Evolutionary conservation across 169 alveolate genomes (phyloP).

Genomic region (Ichthyophthirius multifiliis): DNA sequence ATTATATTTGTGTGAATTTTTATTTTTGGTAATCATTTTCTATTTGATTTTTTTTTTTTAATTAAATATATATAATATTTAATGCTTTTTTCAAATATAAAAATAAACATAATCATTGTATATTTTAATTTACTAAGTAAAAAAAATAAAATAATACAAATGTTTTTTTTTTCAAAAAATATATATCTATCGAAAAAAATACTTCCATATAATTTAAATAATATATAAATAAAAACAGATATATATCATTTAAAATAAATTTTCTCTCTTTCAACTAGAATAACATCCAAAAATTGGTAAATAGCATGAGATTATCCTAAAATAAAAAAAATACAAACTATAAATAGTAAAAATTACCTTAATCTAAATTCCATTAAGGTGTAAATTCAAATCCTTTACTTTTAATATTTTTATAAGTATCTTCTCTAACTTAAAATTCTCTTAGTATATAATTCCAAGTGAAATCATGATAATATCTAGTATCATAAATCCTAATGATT

Average conservation of each 20-base stretch:
- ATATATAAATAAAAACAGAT: too few relatives aligned
- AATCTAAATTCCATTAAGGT: slow-evolving; percentile 78
- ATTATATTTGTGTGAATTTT: too few relatives aligned
- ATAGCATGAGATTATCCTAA: slow-evolving; percentile 3
- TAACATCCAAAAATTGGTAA: neutral
- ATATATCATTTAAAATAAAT: neutral
- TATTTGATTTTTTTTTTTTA: too few relatives aligned
- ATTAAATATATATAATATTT: too few relatives aligned
- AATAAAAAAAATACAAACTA: neutral
- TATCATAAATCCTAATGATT: slow-evolving; percentile 79
- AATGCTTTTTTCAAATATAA: too few relatives aligned
- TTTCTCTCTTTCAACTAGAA: neutral
- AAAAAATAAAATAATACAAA: too few relatives aligned
- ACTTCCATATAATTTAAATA: too few relatives aligned
- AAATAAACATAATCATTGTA: too few relatives aligned
- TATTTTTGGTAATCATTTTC: too few relatives aligned
- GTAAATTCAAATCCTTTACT: slow-evolving; percentile 71
- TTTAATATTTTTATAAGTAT: slow-evolving; percentile 70
- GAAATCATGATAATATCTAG: slow-evolving; percentile 83
- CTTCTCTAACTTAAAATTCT: slow-evolving; percentile 77
- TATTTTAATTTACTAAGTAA: too few relatives aligned
- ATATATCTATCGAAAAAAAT: too few relatives aligned
- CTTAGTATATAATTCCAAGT: slow-evolving; percentile 64
- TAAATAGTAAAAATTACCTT: neutral
- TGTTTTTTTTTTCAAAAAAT: too few relatives aligned